Evolutionary conservation across 2,329 filamentous ascomycete genomes (phyloP).

Genomic region (Penicillium sp.): DNA sequence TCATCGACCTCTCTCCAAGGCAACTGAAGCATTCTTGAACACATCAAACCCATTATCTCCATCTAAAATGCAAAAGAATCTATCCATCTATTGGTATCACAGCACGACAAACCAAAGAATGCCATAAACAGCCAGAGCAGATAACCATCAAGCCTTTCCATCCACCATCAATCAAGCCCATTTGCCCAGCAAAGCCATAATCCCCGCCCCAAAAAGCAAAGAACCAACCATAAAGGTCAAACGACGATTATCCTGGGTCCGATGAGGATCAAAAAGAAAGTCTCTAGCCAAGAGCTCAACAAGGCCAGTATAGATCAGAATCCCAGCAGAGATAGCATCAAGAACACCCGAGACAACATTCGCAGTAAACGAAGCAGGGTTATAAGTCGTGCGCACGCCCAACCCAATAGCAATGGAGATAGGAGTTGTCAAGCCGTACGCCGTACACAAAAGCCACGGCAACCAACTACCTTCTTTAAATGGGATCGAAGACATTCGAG

Average conservation of each 20-base stretch:
- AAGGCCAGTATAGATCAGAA: slow-evolving; percentile 47
- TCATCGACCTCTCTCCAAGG: no score
- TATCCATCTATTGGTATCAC: slow-evolving; percentile 3
- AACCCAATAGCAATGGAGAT: slow-evolving; percentile 47
- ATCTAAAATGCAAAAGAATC: not conserved
- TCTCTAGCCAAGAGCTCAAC: slow-evolving; percentile 48
- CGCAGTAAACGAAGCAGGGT: slow-evolving; percentile 40
- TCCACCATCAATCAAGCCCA: slow-evolving; percentile 38
- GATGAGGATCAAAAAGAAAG: slow-evolving; percentile 47
- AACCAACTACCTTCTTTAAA: slow-evolving; percentile 44
- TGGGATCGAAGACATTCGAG: slow-evolving; percentile 53
- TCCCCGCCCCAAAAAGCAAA: slow-evolving; percentile 37
- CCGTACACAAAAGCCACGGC: slow-evolving; percentile 47
- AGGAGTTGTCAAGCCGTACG: slow-evolving; percentile 50
- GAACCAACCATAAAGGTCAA: slow-evolving; percentile 42
- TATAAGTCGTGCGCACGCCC: slow-evolving; percentile 43
- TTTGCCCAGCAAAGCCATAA: slow-evolving; percentile 49
- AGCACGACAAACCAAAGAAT: not conserved
- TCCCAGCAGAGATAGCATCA: slow-evolving; percentile 46
- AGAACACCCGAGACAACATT: slow-evolving; percentile 45
- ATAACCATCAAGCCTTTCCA: not conserved
- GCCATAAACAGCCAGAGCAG: no score
- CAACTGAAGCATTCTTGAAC: no score
- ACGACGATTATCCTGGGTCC: slow-evolving; percentile 37
- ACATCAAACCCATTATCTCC: no score